Evolutionary conservation across 208 protist species (phyloP), one percentile per base, ranked within the genome.

Genomic region (Angomonas ambiguus): DNA sequence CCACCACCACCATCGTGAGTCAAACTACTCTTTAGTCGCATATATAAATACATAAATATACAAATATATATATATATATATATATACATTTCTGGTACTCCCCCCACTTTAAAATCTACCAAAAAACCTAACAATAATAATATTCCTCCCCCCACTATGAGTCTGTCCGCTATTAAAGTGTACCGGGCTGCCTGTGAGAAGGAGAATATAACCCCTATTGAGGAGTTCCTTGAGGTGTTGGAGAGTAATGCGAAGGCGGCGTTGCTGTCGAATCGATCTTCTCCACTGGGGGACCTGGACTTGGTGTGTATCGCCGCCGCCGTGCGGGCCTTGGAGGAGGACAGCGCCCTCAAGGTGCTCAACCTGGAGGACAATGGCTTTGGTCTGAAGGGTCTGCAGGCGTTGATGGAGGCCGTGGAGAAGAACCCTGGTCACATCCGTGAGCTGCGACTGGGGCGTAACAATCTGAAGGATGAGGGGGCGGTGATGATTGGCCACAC

Each of bases 341-440:
- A 71, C 27, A 79, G 71, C 71, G 76, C 74, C 20, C 59, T 95
- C 34, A 71, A 74, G 1, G 85, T 87, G 38, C 71, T 93, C 2
- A 92, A 85, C 71, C 70, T 95, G 11, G 89, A 95, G 71, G 85
- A 85, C 31, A 93, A 95, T 62, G 73, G 79, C 28, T 93, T 95
- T 62, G 89, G 89, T 1, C 58, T 95, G 30, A 61, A 74, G n/a
- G 89, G 84, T 18, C 67, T 95, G 53, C 84, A 88, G 65, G 67
- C 81, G 1, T 68, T 95, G 48, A 78, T 93, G 62, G 87, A 92
- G 65, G 86, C 90, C 3, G 72, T 95, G 31, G 84, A 88, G 70
- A 73, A 66, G 6, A 95, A 95, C 74, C 85, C 85, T 0, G 74
- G 76, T 51, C 77, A 72, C 73, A 78, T 95, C 18, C 82, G 87